These are phyloP conservation scores for Pseudogymnoascus sp. DNA, from an alignment of 2,329 filamentous ascomycete species.

Conservation along the genomic window DNA sequence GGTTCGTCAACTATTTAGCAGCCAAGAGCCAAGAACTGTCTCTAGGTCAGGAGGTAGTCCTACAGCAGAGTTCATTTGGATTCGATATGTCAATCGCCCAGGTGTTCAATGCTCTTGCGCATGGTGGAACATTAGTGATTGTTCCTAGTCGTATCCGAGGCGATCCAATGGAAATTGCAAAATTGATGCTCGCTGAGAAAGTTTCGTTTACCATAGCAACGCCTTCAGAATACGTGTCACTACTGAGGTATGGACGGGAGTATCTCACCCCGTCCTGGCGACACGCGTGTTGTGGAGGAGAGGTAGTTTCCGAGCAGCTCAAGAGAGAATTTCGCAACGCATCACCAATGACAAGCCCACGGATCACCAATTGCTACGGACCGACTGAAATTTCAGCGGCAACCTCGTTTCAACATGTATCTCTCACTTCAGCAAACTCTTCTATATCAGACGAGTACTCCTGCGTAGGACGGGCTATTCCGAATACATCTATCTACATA, in stretches of 20 bases:
- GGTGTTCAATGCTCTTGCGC: constrained; percentile 11
- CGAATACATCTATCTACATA: constrained; percentile 27
- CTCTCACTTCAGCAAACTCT: no score
- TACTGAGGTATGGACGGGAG: no score
- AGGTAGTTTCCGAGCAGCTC: not conserved
- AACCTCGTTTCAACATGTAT: not conserved
- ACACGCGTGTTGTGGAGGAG: not conserved
- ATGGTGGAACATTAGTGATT: not conserved
- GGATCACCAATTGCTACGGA: constrained; percentile 14
- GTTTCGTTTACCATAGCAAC: constrained; percentile 9
- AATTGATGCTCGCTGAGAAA: constrained; percentile 5
- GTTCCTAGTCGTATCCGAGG: not conserved
- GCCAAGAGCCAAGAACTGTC: no score
- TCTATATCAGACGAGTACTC: no score
- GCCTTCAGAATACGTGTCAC: constrained; percentile 5
- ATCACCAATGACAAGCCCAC: no score
- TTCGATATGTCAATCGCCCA: constrained; percentile 16
- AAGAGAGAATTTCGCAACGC: not conserved
- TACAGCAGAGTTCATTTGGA: constrained; percentile 7
- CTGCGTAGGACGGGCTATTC: not conserved
- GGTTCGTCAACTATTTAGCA: no score
- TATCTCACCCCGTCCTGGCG: no score
- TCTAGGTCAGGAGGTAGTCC: not conserved
- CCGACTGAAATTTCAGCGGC: constrained; percentile 12
- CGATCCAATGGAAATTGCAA: constrained; percentile 9